These are phyloP conservation scores for Leptoxyphium fumago DNA, from an alignment of 2,329 filamentous ascomycete genomes.

Conservation along the genomic window DNA sequence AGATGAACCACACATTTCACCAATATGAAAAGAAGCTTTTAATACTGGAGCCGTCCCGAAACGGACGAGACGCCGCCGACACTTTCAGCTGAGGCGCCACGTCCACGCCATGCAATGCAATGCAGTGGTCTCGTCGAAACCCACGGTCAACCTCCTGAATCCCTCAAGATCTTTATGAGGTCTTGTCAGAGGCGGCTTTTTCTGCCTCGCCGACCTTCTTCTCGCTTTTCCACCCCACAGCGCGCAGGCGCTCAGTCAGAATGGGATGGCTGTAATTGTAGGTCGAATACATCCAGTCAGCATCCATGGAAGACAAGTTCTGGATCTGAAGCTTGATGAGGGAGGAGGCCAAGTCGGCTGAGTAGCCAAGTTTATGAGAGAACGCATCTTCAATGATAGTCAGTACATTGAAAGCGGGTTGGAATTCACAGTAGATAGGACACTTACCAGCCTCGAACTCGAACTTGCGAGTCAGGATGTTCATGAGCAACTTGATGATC, in stretches of 20 bases:
- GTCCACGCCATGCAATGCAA: too few relatives aligned
- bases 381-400: constrained; percentile 49
- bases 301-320: constrained; percentile 97
- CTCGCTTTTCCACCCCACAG: constrained; percentile 70
- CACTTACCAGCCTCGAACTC: constrained; percentile 74
- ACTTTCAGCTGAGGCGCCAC: too few relatives aligned
- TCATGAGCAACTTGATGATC: constrained; percentile 90
- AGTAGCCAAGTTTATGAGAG: constrained; percentile 71
- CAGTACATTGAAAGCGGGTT: constrained; percentile 6
- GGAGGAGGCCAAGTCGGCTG: constrained; percentile 65
- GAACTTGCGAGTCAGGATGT: constrained; percentile 83
- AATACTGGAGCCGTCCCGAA: too few relatives aligned
- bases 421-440: background rate
- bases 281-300: constrained; percentile 94
- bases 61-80: too few relatives aligned
- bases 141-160: background rate
- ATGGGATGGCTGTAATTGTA: constrained; percentile 99
- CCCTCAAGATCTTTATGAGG: too few relatives aligned
- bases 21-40: too few relatives aligned
- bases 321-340: constrained; percentile 97
- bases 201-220: constrained; percentile 37
- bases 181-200: background rate
- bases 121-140: too few relatives aligned
- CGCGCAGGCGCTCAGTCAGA: constrained; percentile 79
- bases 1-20: too few relatives aligned